Percentiles rank a stretch among this genome's conserved stretches.
Conservation (phyloP, 129 eudicot genomes). For the Chrysanthemum makinoi region DNA sequence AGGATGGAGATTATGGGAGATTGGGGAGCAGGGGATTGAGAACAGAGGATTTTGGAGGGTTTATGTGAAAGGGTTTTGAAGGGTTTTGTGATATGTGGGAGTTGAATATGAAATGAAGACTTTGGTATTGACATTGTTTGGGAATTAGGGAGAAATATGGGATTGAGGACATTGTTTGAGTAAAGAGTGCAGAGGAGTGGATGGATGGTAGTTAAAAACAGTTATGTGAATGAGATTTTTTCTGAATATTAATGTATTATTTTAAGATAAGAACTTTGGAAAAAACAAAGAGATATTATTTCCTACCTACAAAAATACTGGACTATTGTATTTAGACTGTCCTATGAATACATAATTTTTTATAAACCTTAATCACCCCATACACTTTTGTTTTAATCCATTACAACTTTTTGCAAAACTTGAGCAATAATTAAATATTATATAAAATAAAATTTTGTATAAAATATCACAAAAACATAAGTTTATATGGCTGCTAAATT, state of each 20-base stretch:
- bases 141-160: constrained; percentile 34
- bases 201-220: constrained; percentile 56
- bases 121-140: constrained; percentile 52
- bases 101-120: constrained; percentile 37
- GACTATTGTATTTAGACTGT: background rate
- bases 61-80: constrained; percentile 44
- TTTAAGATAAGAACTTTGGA: constrained; percentile 13
- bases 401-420: background rate
- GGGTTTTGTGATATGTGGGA: constrained; percentile 28
- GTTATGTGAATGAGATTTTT: constrained; percentile 76
- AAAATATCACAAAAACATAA: background rate
- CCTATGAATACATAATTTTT: no score
- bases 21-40: constrained; percentile 39
- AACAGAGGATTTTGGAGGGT: constrained; percentile 45
- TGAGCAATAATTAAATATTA: no score
- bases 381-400: background rate
- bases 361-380: background rate
- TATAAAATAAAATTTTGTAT: no score
- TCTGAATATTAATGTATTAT: constrained; percentile 27
- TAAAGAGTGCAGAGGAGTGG: constrained; percentile 30
- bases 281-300: background rate
- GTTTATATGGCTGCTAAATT: no score
- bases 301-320: background rate
- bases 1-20: constrained; percentile 52
- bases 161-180: constrained; percentile 42